Percentiles rank a stretch among this genome's conserved stretches.
These are phyloP conservation scores for Taxawa tesnikishii DNA, from an alignment of 2,329 filamentous ascomycete species.

Conservation along the genomic window DNA sequence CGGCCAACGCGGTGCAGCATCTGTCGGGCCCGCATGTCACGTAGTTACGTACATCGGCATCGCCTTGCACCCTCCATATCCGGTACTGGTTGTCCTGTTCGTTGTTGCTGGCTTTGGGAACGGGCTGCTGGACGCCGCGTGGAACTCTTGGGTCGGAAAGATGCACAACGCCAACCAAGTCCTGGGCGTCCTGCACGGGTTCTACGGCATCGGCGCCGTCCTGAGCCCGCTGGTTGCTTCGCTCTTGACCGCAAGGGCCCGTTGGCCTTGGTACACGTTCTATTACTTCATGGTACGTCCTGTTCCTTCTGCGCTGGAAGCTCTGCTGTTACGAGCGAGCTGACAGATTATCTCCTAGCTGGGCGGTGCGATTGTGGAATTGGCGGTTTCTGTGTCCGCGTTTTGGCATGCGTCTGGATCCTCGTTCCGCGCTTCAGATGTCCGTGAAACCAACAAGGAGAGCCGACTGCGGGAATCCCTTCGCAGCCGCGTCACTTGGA, in stretches of 20 bases:
- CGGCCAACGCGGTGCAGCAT: slow-evolving; percentile 60
- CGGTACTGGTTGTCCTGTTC: slow-evolving; percentile 52
- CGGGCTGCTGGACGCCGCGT: slow-evolving; percentile 52
- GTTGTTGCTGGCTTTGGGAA: slow-evolving; percentile 59
- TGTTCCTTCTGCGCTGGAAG: neutral
- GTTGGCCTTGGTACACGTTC: slow-evolving; percentile 57
- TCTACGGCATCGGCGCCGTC: slow-evolving; percentile 61
- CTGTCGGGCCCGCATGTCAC: slow-evolving; percentile 51
- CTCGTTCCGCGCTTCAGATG: slow-evolving; percentile 29
- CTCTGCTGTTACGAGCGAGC: neutral
- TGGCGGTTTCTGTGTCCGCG: slow-evolving; percentile 33
- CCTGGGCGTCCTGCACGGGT: slow-evolving; percentile 58
- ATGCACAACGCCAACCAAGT: slow-evolving; percentile 65
- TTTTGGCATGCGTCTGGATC: slow-evolving; percentile 49
- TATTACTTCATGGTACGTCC: slow-evolving; percentile 61
- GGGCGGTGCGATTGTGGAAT: slow-evolving; percentile 40
- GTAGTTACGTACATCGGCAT: slow-evolving; percentile 55
- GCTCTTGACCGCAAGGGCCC: slow-evolving; percentile 52
- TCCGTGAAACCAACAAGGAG: slow-evolving; percentile 38
- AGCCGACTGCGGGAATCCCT: slow-evolving; percentile 32
- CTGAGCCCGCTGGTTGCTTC: slow-evolving; percentile 60
- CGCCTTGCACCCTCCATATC: slow-evolving; percentile 56
- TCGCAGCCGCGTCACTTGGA: slow-evolving; percentile 52
- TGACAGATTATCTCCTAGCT: too few species aligned
- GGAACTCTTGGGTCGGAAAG: slow-evolving; percentile 54